A percentile compares a stretch with the other conserved stretches of the same genome.
phyloP scores from a whole-genome alignment of 352 stramenopile species.

The Globisporangium lucens region DNA sequence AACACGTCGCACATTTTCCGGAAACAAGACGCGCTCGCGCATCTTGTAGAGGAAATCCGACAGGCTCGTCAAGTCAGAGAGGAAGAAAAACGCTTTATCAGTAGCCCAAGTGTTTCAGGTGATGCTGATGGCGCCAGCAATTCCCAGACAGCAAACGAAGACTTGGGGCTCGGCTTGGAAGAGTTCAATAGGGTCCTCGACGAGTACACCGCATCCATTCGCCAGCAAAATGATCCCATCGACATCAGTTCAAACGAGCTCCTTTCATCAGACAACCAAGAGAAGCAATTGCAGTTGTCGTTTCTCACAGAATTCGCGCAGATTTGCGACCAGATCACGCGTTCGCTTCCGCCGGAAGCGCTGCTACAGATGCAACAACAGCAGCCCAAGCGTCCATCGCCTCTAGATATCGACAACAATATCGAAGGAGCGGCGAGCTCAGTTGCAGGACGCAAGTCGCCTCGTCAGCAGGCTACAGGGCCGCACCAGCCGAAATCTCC shows the following conservation, averaged over 20 bases:
- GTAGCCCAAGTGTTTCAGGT: background rate
- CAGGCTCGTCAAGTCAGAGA: conserved; percentile 8
- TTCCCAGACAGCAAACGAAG: background rate
- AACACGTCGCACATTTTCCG: conserved; percentile 47
- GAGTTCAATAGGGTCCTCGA: conserved; percentile 26
- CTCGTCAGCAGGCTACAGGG: background rate
- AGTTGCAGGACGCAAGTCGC: background rate
- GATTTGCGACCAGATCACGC: conserved; percentile 30
- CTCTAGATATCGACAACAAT: background rate
- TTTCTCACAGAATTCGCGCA: conserved; percentile 33
- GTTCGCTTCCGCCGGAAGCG: conserved; percentile 22
- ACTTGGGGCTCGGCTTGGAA: conserved; percentile 15
- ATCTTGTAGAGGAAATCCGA: conserved; percentile 28
- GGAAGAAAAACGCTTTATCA: background rate
- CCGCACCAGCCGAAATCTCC: background rate
- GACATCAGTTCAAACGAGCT: conserved; percentile 5
- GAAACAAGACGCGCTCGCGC: conserved; percentile 37
- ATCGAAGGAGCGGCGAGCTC: background rate
- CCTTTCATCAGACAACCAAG: conserved; percentile 11
- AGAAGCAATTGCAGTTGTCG: conserved; percentile 20
- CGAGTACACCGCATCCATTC: conserved; percentile 25
- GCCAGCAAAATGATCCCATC: conserved; percentile 8
- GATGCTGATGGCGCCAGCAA: background rate
- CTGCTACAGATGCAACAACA: background rate
- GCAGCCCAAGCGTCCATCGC: background rate